Evolutionary conservation across 306 rosid genomes (phyloP).

Genomic region (Vicia sativa): DNA sequence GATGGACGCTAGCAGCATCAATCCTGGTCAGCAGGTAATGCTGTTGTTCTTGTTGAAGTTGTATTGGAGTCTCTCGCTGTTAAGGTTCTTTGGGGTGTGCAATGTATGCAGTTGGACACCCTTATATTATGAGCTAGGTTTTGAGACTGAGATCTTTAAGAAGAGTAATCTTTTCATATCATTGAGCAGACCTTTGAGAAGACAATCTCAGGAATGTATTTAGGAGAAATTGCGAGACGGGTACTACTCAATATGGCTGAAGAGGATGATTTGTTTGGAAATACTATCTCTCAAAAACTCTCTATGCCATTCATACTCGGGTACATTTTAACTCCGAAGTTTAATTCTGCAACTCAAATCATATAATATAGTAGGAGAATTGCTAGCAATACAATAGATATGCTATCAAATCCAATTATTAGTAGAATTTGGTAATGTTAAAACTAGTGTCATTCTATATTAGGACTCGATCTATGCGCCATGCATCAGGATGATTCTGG

Average conservation of each 20-base stretch:
- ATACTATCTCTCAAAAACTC: conserved; percentile 58
- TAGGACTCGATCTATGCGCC: conserved; percentile 80
- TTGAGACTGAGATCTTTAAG: no score
- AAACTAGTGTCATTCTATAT: background rate
- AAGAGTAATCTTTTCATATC: background rate
- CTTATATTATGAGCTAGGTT: no score
- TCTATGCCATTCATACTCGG: conserved; percentile 65
- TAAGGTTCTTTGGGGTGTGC: no score
- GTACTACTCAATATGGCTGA: conserved; percentile 69
- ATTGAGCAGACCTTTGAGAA: conserved; percentile 78
- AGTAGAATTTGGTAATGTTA: conserved; percentile 1
- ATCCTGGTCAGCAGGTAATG: conserved; percentile 89
- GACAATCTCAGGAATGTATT: conserved; percentile 93
- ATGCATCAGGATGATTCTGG: conserved; percentile 82
- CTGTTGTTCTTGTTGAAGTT: background rate
- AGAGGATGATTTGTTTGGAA: conserved; percentile 65
- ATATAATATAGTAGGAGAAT: background rate
- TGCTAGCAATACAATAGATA: background rate
- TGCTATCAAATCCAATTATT: conserved; percentile 14
- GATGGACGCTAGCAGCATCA: conserved; percentile 89
- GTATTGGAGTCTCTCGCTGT: no score
- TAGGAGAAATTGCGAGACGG: conserved; percentile 87
- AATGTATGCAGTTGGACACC: no score
- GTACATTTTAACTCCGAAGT: conserved; percentile 40
- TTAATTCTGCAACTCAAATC: background rate